Percentiles rank a stretch among this genome's conserved stretches.
Evolutionary conservation across 2,329 filamentous ascomycete species (phyloP).

Genomic region (Colletotrichum eremochloae): DNA sequence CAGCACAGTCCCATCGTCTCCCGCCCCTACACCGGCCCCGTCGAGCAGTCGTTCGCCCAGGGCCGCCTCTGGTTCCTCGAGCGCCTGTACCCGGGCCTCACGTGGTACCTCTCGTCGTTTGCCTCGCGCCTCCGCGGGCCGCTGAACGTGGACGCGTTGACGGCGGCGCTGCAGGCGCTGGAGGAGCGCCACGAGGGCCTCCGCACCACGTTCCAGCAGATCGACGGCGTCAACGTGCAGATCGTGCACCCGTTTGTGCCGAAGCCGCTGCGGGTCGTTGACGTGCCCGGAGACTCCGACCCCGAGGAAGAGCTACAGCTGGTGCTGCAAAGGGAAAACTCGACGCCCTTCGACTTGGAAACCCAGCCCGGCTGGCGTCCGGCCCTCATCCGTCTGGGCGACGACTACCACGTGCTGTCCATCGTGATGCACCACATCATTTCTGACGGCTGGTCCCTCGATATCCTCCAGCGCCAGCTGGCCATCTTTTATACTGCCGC

Average conservation of each 20-base stretch:
- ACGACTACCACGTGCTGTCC: constrained; percentile 4
- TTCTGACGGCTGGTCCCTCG: constrained; percentile 22
- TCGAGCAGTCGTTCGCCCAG: constrained; percentile 45
- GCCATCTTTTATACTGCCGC: neutral
- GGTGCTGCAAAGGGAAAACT: neutral
- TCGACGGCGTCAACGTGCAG: constrained; percentile 6
- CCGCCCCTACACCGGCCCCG: constrained; percentile 31
- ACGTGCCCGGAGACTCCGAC: neutral
- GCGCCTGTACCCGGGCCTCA: constrained; percentile 40
- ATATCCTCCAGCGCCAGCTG: constrained; percentile 13
- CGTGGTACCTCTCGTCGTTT: constrained; percentile 43
- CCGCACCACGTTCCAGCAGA: constrained; percentile 42
- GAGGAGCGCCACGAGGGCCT: constrained; percentile 44
- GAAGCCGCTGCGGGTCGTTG: constrained; percentile 1
- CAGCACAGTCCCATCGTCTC: constrained; percentile 6
- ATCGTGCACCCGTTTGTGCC: constrained; percentile 27
- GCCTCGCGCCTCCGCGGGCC: constrained; percentile 39
- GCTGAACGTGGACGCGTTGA: constrained; percentile 38
- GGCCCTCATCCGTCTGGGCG: constrained; percentile 16
- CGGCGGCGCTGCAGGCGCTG: constrained; percentile 35
- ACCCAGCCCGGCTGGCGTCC: constrained; percentile 36
- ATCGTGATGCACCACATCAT: constrained; percentile 26
- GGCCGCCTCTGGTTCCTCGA: constrained; percentile 46
- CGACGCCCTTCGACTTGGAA: constrained; percentile 15
- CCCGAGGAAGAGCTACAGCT: neutral